Base-by-base conservation (phyloP, 2,329 filamentous ascomycete species). In the Pyricularia grisea region DNA sequence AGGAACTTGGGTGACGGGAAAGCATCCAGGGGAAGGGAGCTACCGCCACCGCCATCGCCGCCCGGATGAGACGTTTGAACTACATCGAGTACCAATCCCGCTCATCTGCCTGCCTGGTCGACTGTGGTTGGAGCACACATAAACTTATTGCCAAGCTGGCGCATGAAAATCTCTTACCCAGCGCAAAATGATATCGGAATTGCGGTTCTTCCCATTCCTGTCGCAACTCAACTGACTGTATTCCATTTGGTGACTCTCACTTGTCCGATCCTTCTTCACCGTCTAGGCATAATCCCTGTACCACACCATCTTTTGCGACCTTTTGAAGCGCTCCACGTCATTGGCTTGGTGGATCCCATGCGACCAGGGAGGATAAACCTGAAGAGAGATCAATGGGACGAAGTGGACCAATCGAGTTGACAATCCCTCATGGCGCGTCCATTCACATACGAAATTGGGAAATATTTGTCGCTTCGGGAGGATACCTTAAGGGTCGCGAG, bases 261-360 rank as follows among this genome's bases (percentile, higher is more conserved):
- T 55, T 55, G 31, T 27, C 10, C n/a, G 33, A 28, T 67, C 65
- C n/a, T n/a, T n/a, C 65, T 27, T 63, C 69, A 69, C 70, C 68
- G 50, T 69, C 67, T 68, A 68, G 67, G 63, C 67, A 70, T 69
- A 67, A 70, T 68, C 71, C 71, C 71, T 71, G 71, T 71, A 63
- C 25, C 71, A 69, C 69, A 67, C 69, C 68, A 72, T 27, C 68
- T 63, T 67, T 70, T 68, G 69, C 70, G 68, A 66, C 63, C 60
- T 63, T 63, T 71, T 58, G 68, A 66, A 68, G 63, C 66, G 67
- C 66, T 61, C 70, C 69, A 70, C 69, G 71, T 71, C 70, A 72
- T 72, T 71, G 70, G 71, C 71, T 63, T 63, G 60, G 60, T 63
- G 60, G 60, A 63, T 63, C 60, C 60, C 27, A 63, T 63, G 60